Evolutionary conservation across 495 filamentous ascomycete genomes (phyloP).

Genomic region (Xylaria palmicola): DNA sequence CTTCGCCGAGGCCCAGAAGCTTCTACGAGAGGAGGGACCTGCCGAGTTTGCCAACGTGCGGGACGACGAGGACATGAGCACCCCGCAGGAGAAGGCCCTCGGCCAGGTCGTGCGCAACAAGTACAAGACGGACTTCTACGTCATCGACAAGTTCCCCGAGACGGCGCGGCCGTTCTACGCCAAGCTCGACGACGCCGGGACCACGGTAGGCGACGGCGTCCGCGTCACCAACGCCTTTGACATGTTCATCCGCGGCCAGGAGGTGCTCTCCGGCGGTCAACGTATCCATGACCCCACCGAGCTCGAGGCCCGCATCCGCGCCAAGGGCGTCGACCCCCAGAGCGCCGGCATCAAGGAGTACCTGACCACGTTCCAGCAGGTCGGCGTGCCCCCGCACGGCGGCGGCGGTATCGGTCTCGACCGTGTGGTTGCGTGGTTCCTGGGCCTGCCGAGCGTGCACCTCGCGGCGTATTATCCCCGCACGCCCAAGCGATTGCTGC

Average conservation of each 20-base stretch:
- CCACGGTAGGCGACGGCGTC: slow-evolving; percentile 56
- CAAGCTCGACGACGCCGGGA: slow-evolving; percentile 64
- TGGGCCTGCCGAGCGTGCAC: slow-evolving; percentile 79
- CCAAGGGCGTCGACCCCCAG: slow-evolving; percentile 71
- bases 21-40: slow-evolving; percentile 78
- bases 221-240: slow-evolving; percentile 70
- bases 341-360: slow-evolving; percentile 80
- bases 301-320: slow-evolving; percentile 65
- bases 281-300: slow-evolving; percentile 74
- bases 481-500: slow-evolving; percentile 76
- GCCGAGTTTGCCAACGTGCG: slow-evolving; percentile 63
- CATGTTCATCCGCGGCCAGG: slow-evolving; percentile 92
- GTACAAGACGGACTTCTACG: slow-evolving; percentile 87
- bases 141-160: slow-evolving; percentile 88
- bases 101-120: slow-evolving; percentile 80
- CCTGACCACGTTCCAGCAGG: slow-evolving; percentile 74
- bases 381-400: slow-evolving; percentile 70
- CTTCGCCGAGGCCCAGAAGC: slow-evolving; percentile 79
- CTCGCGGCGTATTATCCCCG: slow-evolving; percentile 77
- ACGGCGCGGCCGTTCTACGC: slow-evolving; percentile 86
- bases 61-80: slow-evolving; percentile 78
- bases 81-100: slow-evolving; percentile 85
- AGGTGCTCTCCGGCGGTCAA: slow-evolving; percentile 85
- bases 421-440: slow-evolving; percentile 83
- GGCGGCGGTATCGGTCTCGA: slow-evolving; percentile 88